Percentiles rank a stretch among this genome's conserved stretches.
These are phyloP conservation scores for Cordyceps javanica DNA, from an alignment of 2,329 filamentous ascomycete species.

Conservation along the genomic window DNA sequence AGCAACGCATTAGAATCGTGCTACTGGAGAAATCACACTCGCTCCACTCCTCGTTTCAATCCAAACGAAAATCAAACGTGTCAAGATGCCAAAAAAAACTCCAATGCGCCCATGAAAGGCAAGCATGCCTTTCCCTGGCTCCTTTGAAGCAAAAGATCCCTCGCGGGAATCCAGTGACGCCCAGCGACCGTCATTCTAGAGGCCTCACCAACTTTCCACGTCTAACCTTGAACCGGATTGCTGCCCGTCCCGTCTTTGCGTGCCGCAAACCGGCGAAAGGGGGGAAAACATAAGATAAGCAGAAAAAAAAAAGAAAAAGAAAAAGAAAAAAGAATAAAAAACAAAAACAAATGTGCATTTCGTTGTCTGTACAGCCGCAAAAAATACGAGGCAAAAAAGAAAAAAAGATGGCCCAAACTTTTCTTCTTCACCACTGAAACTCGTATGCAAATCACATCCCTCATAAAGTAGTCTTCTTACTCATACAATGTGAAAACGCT, in stretches of 20 bases:
- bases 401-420: neutral
- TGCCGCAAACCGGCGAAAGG: neutral
- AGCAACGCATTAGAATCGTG: slow-evolving; percentile 8
- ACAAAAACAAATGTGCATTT: neutral
- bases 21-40: neutral
- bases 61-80: slow-evolving; percentile 1
- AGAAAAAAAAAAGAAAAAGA: neutral
- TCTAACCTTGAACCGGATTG: neutral
- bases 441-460: slow-evolving; percentile 9
- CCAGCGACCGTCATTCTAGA: slow-evolving; percentile 1
- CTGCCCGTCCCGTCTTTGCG: neutral
- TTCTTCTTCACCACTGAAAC: neutral
- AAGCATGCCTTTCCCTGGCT: neutral
- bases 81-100: slow-evolving; percentile 11
- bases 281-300: neutral
- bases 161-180: slow-evolving; percentile 1
- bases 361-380: neutral
- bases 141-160: slow-evolving; percentile 8
- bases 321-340: neutral
- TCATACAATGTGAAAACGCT: slow-evolving; percentile 9
- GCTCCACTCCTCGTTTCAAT: slow-evolving; percentile 8
- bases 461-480: slow-evolving; percentile 10
- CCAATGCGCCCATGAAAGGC: slow-evolving; percentile 4
- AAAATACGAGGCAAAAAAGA: neutral
- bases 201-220: neutral